Evolutionary conservation across 1,284 basidiomycete species (phyloP).

Genomic region (Grifola frondosa): DNA sequence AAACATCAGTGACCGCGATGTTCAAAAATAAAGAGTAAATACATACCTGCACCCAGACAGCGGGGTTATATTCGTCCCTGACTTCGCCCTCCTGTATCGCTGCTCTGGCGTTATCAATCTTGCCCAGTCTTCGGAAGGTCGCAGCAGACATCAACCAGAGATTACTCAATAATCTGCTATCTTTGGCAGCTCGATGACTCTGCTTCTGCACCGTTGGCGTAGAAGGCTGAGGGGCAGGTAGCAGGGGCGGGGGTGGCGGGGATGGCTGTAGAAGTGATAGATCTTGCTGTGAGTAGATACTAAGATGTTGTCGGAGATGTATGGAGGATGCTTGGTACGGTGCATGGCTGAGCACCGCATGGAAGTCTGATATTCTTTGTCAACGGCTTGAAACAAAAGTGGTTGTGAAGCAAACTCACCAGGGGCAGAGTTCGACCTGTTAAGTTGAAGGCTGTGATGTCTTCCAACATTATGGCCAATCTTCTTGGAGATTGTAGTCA

Average conservation of each 20-base stretch:
- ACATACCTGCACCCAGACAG: constrained; percentile 89
- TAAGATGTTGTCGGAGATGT: constrained; percentile 69
- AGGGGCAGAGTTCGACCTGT: constrained; percentile 62
- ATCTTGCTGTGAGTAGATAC: constrained; percentile 40
- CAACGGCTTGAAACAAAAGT: background rate
- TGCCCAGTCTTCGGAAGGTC: constrained; percentile 86
- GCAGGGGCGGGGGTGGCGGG: constrained; percentile 39
- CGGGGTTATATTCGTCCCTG: constrained; percentile 81
- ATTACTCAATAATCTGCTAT: constrained; percentile 76
- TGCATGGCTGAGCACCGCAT: constrained; percentile 56
- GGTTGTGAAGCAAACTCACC: constrained; percentile 38
- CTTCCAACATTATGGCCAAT: constrained; percentile 68
- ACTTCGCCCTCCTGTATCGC: constrained; percentile 96
- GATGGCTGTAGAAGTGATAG: constrained; percentile 32
- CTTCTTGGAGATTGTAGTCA: constrained; percentile 73
- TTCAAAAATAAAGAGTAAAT: background rate
- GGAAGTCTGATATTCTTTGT: constrained; percentile 50
- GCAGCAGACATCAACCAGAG: constrained; percentile 95
- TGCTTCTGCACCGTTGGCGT: constrained; percentile 41
- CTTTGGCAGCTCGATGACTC: constrained; percentile 52
- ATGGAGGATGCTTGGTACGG: constrained; percentile 86
- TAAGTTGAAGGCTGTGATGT: constrained; percentile 46
- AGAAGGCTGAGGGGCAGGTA: constrained; percentile 37
- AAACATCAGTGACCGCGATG: constrained; percentile 8
- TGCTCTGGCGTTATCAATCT: constrained; percentile 85